These are phyloP conservation scores for Pichia cactophila DNA, from an alignment of 1,139 yeast genomes.

Conservation along the genomic window DNA sequence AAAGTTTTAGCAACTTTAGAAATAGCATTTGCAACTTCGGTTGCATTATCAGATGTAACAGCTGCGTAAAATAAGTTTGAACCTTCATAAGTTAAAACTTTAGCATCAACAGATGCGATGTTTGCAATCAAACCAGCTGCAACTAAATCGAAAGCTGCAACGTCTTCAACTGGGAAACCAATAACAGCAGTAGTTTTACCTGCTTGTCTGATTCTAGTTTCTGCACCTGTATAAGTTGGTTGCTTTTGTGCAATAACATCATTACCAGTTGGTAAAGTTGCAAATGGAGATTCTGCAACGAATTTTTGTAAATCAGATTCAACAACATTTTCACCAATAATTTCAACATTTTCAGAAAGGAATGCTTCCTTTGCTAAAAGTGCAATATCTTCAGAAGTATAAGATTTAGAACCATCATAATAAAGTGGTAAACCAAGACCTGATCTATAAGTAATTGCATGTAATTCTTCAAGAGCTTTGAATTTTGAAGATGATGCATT, in stretches of 20 bases:
- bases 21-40: constrained; percentile 50
- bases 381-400: constrained; percentile 58
- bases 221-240: constrained; percentile 51
- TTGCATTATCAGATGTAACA: constrained; percentile 53
- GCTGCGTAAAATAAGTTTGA: constrained; percentile 75
- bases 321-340: constrained; percentile 69
- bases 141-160: constrained; percentile 64
- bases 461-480: constrained; percentile 72
- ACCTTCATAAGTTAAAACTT: constrained; percentile 63
- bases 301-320: constrained; percentile 64
- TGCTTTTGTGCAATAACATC: constrained; percentile 32
- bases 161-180: constrained; percentile 70
- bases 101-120: constrained; percentile 36
- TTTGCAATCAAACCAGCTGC: constrained; percentile 68
- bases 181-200: constrained; percentile 70
- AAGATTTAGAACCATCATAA: constrained; percentile 48
- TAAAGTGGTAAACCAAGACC: constrained; percentile 84
- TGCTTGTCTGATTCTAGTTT: constrained; percentile 61
- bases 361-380: constrained; percentile 62
- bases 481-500: constrained; percentile 47
- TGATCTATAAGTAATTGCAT: constrained; percentile 73
- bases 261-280: constrained; percentile 55
- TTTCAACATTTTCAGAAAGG: constrained; percentile 62
- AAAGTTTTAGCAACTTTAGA: constrained; percentile 43
- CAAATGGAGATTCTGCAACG: constrained; percentile 59